These are phyloP conservation scores for Chloroidium sp. DNA, from an alignment of 163 green algal genomes.

Conservation along the genomic window DNA sequence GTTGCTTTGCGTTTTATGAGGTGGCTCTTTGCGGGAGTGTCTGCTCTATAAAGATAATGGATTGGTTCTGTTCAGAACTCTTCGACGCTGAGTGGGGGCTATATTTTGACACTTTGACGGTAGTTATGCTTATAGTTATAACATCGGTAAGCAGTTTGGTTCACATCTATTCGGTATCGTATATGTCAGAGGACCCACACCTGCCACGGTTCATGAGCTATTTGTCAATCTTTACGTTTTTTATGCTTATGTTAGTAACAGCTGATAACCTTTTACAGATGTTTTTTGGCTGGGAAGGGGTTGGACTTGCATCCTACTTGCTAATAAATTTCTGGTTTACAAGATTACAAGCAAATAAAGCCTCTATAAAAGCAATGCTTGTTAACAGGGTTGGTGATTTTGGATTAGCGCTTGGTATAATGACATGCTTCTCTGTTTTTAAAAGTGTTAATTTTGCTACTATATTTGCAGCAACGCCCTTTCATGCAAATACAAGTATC, in stretches of 20 bases:
- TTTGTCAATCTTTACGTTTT: slow-evolving; percentile 23
- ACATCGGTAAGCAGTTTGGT: slow-evolving; percentile 1
- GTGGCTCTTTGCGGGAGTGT: slow-evolving; percentile 33
- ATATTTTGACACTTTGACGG: slow-evolving; percentile 55
- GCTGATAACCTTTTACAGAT: slow-evolving; percentile 55
- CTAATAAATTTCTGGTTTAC: slow-evolving; percentile 69
- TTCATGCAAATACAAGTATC: slow-evolving; percentile 23
- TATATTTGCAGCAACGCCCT: slow-evolving; percentile 34
- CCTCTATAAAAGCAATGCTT: slow-evolving; percentile 56
- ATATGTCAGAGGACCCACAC: slow-evolving; percentile 37
- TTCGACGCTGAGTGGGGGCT: slow-evolving; percentile 38
- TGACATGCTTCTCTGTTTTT: slow-evolving; percentile 33
- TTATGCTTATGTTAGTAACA: slow-evolving; percentile 59
- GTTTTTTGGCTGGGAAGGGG: slow-evolving; percentile 66
- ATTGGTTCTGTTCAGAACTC: slow-evolving; percentile 2
- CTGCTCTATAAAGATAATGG: slow-evolving; percentile 29
- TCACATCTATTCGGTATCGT: slow-evolving; percentile 10
- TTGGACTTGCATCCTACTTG: slow-evolving; percentile 52
- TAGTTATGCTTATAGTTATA: slow-evolving; percentile 5
- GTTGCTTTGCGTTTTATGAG: slow-evolving; percentile 46
- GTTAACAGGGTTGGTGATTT: slow-evolving; percentile 53
- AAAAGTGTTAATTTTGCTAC: slow-evolving; percentile 34
- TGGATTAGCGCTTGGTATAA: slow-evolving; percentile 45
- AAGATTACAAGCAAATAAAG: slow-evolving; percentile 49
- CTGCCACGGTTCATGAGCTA: slow-evolving; percentile 3